Evolutionary conservation across 768 basidiomycete genomes (phyloP).

Genomic region (Pulveroboletus ravenelii): DNA sequence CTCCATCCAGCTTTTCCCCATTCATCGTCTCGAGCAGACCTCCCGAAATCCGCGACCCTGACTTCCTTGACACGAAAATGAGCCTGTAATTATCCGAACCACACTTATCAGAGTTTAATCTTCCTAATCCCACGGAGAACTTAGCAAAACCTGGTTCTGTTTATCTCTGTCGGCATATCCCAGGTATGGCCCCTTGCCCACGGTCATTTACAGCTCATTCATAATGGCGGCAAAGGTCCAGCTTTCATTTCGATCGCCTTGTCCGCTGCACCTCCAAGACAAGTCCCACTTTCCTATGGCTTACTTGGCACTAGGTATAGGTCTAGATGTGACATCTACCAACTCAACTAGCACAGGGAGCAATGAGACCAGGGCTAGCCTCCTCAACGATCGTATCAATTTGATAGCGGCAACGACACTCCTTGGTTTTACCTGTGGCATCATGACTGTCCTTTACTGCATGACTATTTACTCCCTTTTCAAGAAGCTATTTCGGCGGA

Average conservation of each 20-base stretch:
- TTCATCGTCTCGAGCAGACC: too few relatives aligned
- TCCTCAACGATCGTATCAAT: slow-evolving; percentile 22
- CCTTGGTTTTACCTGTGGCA: slow-evolving; percentile 20
- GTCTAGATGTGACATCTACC: slow-evolving; percentile 6
- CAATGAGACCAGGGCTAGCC: slow-evolving; percentile 1
- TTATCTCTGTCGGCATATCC: slow-evolving; percentile 14
- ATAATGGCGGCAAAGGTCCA: slow-evolving; percentile 10
- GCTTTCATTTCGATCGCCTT: slow-evolving; percentile 12
- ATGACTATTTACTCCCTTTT: slow-evolving; percentile 16
- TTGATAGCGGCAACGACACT: slow-evolving; percentile 24
- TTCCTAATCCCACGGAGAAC: slow-evolving; percentile 7
- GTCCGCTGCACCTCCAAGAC: slow-evolving; percentile 8
- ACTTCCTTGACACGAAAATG: neutral
- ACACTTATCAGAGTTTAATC: slow-evolving; percentile 21
- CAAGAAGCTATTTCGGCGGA: slow-evolving; percentile 15
- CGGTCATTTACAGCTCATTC: slow-evolving; percentile 23
- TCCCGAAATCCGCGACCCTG: slow-evolving; percentile 9
- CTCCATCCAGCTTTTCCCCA: neutral
- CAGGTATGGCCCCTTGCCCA: slow-evolving; percentile 13
- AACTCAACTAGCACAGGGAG: slow-evolving; percentile 5
- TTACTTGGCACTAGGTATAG: neutral
- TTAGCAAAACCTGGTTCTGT: neutral
- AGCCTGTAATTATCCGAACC: slow-evolving; percentile 7
- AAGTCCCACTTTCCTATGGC: slow-evolving; percentile 3
- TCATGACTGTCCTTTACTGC: slow-evolving; percentile 19